These are phyloP conservation scores for Dalechampia spathulata DNA, from an alignment of 441 rosid genomes.

Conservation along the genomic window DNA sequence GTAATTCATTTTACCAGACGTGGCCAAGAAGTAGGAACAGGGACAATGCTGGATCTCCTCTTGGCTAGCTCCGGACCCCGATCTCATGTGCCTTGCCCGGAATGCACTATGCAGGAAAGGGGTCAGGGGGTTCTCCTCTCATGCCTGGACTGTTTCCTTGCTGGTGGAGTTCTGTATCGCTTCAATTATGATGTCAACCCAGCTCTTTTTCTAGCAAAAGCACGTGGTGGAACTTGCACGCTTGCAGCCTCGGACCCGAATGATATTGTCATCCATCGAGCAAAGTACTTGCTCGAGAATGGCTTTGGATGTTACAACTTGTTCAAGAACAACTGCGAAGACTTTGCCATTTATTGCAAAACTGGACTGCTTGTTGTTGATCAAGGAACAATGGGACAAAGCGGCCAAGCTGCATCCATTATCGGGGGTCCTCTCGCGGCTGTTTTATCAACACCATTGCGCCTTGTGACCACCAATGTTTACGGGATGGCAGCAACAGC, in stretches of 20 bases:
- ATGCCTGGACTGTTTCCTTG: slow-evolving; percentile 80
- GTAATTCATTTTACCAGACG: slow-evolving; percentile 83
- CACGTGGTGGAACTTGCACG: slow-evolving; percentile 92
- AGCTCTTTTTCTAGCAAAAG: slow-evolving; percentile 74
- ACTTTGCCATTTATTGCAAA: slow-evolving; percentile 80
- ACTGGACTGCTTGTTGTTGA: slow-evolving; percentile 66
- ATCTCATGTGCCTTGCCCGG: slow-evolving; percentile 47
- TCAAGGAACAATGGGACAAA: slow-evolving; percentile 58
- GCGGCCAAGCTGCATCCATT: slow-evolving; percentile 74
- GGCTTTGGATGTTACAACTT: slow-evolving; percentile 78
- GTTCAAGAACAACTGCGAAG: slow-evolving; percentile 79
- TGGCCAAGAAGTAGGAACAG: slow-evolving; percentile 91
- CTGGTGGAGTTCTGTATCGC: slow-evolving; percentile 70
- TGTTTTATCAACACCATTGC: slow-evolving; percentile 58
- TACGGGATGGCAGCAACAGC: slow-evolving; percentile 89
- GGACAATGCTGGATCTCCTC: slow-evolving; percentile 61
- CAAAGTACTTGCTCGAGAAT: slow-evolving; percentile 59
- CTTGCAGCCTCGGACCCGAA: slow-evolving; percentile 56
- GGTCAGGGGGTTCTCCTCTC: slow-evolving; percentile 69
- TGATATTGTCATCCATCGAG: slow-evolving; percentile 51
- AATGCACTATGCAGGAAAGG: slow-evolving; percentile 43
- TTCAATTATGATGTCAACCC: slow-evolving; percentile 76
- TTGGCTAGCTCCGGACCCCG: slow-evolving; percentile 66
- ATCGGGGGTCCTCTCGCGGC: slow-evolving; percentile 84
- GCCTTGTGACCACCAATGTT: slow-evolving; percentile 62